phyloP scores from a whole-genome alignment of 768 basidiomycete species.

The Lentinula boryana region DNA sequence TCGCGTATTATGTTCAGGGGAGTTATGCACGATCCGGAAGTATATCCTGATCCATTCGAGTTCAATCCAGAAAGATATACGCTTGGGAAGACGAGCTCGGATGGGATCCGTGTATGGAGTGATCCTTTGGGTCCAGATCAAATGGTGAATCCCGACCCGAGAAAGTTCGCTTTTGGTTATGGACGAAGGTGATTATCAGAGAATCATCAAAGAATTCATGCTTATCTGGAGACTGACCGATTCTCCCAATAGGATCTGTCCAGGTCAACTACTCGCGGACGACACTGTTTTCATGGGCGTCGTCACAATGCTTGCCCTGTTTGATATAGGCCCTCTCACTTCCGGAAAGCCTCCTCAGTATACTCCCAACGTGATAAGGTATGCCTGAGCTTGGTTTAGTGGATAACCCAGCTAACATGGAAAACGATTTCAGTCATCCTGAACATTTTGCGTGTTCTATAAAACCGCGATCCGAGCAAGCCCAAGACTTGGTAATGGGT shows the following conservation, averaged over 20 bases:
- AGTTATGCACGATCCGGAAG: conserved; percentile 23
- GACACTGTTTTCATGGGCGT: conserved; percentile 13
- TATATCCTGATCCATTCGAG: conserved; percentile 23
- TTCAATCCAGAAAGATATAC: conserved; percentile 27
- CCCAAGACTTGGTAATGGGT: background rate
- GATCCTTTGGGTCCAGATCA: background rate
- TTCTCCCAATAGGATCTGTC: conserved; percentile 16
- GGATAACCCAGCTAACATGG: background rate
- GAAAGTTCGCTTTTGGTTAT: conserved; percentile 13
- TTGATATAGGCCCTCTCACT: conserved; percentile 10
- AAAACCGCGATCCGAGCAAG: conserved; percentile 1
- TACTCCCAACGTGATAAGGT: background rate
- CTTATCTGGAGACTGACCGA: background rate
- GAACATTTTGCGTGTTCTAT: conserved; percentile 6
- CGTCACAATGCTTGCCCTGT: conserved; percentile 15
- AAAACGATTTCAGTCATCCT: conserved; percentile 1
- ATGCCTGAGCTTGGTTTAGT: background rate
- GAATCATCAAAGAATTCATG: background rate
- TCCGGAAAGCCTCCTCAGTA: conserved; percentile 5
- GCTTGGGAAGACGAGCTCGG: conserved; percentile 7
- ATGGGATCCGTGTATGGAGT: conserved; percentile 6
- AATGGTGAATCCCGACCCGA: conserved; percentile 11
- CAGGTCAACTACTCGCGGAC: conserved; percentile 19
- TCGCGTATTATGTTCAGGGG: conserved; percentile 12
- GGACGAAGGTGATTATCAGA: conserved; percentile 11